phyloP scores from a whole-genome alignment of 2,329 filamentous ascomycete species.

The Colletotrichum sp. region DNA sequence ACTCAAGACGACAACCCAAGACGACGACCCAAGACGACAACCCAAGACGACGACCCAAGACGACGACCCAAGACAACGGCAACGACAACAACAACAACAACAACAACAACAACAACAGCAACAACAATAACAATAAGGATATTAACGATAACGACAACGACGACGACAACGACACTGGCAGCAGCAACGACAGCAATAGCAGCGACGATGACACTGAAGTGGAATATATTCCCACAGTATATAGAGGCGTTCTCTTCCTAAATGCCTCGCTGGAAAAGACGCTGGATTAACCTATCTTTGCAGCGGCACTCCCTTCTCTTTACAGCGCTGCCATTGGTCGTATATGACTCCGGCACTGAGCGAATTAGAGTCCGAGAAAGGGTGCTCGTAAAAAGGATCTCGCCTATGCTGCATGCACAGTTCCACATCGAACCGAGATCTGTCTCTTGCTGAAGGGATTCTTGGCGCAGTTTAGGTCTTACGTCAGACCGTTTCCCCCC shows the following conservation, averaged over 20 bases:
- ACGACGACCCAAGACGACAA: too few species aligned
- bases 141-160: too few species aligned
- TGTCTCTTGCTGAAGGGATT: background rate
- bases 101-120: too few species aligned
- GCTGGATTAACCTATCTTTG: accelerated
- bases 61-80: too few species aligned
- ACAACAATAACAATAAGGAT: too few species aligned
- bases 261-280: background rate
- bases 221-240: too few species aligned
- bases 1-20: too few species aligned
- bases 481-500: background rate
- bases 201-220: too few species aligned
- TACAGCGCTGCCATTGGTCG: background rate
- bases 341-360: background rate
- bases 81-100: too few species aligned
- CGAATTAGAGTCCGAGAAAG: background rate
- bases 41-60: too few species aligned
- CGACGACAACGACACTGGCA: too few species aligned
- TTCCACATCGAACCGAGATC: background rate
- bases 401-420: background rate
- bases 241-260: background rate
- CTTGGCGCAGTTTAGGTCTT: background rate
- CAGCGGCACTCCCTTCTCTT: background rate
- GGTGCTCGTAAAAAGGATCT: background rate
- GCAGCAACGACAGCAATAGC: too few species aligned